Evolutionary conservation across 2,329 filamentous ascomycete species (phyloP).

Genomic region (Thermoascus crustaceus): DNA sequence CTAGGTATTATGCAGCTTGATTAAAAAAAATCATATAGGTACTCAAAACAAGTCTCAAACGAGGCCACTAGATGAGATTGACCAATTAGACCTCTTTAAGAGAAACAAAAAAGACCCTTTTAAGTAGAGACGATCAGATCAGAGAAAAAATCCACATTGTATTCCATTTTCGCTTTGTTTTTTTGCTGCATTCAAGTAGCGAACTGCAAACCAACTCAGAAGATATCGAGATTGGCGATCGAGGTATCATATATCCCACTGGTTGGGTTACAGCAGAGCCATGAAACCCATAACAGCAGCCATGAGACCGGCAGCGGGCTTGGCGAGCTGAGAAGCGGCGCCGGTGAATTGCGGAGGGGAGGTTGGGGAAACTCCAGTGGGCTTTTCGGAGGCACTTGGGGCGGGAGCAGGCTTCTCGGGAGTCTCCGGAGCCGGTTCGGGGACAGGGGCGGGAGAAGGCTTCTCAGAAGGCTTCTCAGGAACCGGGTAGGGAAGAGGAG

Average conservation of each 20-base stretch:
- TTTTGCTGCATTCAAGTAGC: too few relatives aligned
- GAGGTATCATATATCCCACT: neutral
- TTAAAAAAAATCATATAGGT: too few relatives aligned
- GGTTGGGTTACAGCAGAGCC: constrained; percentile 28
- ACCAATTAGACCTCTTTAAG: too few relatives aligned
- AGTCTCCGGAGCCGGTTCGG: neutral
- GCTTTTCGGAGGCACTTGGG: constrained; percentile 8
- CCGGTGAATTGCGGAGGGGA: constrained; percentile 21
- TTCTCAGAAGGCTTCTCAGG: neutral
- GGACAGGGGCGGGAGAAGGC: neutral
- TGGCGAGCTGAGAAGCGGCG: constrained; percentile 23
- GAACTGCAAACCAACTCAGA: too few relatives aligned
- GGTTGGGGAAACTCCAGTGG: constrained; percentile 8
- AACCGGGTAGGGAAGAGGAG: neutral
- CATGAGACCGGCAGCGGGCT: constrained; percentile 29
- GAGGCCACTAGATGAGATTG: too few relatives aligned
- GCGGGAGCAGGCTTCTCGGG: neutral
- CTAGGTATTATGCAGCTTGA: too few relatives aligned
- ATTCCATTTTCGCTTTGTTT: too few relatives aligned
- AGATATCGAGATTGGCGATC: neutral
- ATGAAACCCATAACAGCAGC: constrained; percentile 30
- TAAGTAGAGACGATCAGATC: too few relatives aligned
- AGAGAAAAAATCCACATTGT: too few relatives aligned
- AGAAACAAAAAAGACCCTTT: too few relatives aligned
- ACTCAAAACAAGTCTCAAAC: too few relatives aligned